A percentile compares a stretch with the other conserved stretches of the same genome.
phyloP scores from a whole-genome alignment of 495 filamentous ascomycete genomes.

The Trichoderma asperelloides region DNA sequence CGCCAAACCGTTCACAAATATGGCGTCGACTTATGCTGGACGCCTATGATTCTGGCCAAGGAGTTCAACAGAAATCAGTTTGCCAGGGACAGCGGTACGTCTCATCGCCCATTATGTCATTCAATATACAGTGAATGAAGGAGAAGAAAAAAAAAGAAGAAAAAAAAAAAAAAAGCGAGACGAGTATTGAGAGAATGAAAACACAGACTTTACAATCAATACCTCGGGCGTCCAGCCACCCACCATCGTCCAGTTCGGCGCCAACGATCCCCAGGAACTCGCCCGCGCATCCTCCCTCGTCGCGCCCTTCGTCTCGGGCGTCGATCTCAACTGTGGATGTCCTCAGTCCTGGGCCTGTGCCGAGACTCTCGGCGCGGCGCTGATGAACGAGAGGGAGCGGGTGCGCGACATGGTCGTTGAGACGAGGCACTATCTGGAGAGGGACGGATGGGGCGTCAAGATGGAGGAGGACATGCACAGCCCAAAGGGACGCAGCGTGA shows the following conservation, averaged over 20 bases:
- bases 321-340: slow-evolving; percentile 63
- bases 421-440: slow-evolving; percentile 33
- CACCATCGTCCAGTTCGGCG: slow-evolving; percentile 56
- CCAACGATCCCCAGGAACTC: slow-evolving; percentile 46
- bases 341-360: slow-evolving; percentile 61
- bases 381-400: slow-evolving; percentile 51
- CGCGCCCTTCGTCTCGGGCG: slow-evolving; percentile 49
- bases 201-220: slow-evolving; percentile 28
- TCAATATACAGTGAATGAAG: background rate
- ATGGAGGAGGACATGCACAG: slow-evolving; percentile 25
- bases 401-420: slow-evolving; percentile 51
- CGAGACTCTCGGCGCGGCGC: slow-evolving; percentile 50
- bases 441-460: slow-evolving; percentile 36
- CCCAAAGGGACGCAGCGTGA: slow-evolving; percentile 37
- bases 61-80: slow-evolving; percentile 53
- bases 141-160: background rate
- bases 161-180: too few species aligned
- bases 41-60: slow-evolving; percentile 64
- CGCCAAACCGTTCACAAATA: slow-evolving; percentile 50
- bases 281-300: slow-evolving; percentile 51
- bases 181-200: background rate
- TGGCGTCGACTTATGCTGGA: slow-evolving; percentile 55
- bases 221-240: slow-evolving; percentile 39
- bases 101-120: background rate
- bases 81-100: slow-evolving; percentile 50